Evolutionary conservation across 352 stramenopile species (phyloP).

Genomic region (Globisporangium barbulae): DNA sequence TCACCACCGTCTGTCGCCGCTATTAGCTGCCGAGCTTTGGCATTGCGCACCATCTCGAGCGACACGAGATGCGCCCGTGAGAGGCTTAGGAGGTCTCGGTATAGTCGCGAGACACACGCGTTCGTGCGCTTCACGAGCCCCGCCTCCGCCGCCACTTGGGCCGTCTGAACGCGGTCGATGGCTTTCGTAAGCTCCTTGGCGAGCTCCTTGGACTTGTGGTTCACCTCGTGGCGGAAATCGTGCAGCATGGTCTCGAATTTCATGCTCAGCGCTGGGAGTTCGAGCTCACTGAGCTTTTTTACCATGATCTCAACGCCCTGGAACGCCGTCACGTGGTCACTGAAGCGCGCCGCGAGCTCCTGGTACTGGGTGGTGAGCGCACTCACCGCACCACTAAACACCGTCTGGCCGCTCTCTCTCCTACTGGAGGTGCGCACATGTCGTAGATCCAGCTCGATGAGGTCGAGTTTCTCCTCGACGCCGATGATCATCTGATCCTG

Average conservation of each 20-base stretch:
- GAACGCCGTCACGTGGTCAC: conserved; percentile 23
- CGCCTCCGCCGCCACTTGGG: conserved; percentile 18
- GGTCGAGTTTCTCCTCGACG: conserved; percentile 57
- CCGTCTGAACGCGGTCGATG: conserved; percentile 27
- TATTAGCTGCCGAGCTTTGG: conserved; percentile 13
- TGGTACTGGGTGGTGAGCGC: conserved; percentile 25
- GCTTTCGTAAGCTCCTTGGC: conserved; percentile 30
- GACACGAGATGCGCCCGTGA: conserved; percentile 43
- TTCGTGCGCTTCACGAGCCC: conserved; percentile 28
- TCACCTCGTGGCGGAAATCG: conserved; percentile 40
- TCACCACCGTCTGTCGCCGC: background rate
- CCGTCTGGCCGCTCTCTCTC: conserved; percentile 31
- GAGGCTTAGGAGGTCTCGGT: conserved; percentile 47
- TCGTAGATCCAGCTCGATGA: conserved; percentile 49
- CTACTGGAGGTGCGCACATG: conserved; percentile 36
- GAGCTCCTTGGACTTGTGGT: conserved; percentile 39
- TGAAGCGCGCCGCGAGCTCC: conserved; percentile 33
- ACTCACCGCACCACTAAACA: conserved; percentile 20
- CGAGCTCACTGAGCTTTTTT: conserved; percentile 27
- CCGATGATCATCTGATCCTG: conserved; percentile 43
- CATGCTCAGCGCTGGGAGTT: conserved; percentile 36
- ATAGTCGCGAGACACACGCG: conserved; percentile 35
- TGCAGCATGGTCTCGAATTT: conserved; percentile 41
- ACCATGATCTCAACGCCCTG: conserved; percentile 30
- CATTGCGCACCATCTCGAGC: conserved; percentile 32